phyloP scores from a whole-genome alignment of 2,329 filamentous ascomycete species.

The Aspergillus intermedius region DNA sequence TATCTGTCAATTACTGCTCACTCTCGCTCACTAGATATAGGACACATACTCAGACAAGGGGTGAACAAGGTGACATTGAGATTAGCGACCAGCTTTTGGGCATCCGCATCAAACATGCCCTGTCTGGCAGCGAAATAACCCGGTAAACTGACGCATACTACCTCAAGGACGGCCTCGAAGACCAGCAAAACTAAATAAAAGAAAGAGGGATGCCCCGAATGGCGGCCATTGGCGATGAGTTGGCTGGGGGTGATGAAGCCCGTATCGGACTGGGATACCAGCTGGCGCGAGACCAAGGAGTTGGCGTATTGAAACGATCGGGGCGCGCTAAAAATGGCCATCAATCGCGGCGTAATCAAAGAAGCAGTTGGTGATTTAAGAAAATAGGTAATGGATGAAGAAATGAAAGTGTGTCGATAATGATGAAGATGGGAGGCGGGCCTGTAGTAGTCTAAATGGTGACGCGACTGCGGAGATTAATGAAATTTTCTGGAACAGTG shows the following conservation, averaged over 20 bases:
- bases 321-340: constrained; percentile 43
- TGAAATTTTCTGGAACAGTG: no score
- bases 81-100: constrained; percentile 94
- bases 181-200: constrained; percentile 69
- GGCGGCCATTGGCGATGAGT: constrained; percentile 18
- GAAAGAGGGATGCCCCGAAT: constrained; percentile 43
- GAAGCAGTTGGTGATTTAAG: background rate
- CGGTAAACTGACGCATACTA: constrained; percentile 88
- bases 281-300: constrained; percentile 17
- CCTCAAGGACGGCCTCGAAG: constrained; percentile 90
- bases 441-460: background rate
- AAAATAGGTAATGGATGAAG: background rate
- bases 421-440: background rate
- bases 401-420: background rate
- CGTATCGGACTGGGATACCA: constrained; percentile 18
- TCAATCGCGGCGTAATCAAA: constrained; percentile 12
- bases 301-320: constrained; percentile 43
- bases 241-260: constrained; percentile 11
- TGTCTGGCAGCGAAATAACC: constrained; percentile 86
- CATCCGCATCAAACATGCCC: constrained; percentile 90
- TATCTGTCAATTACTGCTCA: background rate
- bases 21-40: background rate
- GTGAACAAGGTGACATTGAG: constrained; percentile 95
- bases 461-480: background rate
- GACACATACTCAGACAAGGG: constrained; percentile 75